Base-by-base conservation (phyloP, 225 moss, liverwort and hornwort genomes). In the Asterella californica region DNA sequence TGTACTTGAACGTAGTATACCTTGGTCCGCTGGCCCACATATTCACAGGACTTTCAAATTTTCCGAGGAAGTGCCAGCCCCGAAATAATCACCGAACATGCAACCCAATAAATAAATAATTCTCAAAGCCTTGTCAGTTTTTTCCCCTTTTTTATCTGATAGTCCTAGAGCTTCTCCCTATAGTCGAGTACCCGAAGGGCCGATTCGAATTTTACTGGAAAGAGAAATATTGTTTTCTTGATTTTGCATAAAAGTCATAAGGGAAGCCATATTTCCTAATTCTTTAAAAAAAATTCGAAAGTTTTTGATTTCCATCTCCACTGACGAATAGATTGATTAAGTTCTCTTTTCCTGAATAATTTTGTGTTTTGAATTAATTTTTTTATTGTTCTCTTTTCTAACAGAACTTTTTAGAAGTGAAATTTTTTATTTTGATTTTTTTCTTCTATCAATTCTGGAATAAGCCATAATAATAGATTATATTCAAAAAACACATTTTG, bases 201-300 rank as follows among this genome's bases (percentile, higher is more conserved):
- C n/a, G n/a, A n/a, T n/a, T n/a, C 59, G 25, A 6, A 65, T 65
- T 65, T 65, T 65, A 27, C 15, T 65, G 30, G 27, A 65, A 65
- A 65, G 17, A 65, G 30, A 65, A 65, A 65, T 65, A 27, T 9
- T 27, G 1, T 65, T 65, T 65, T 65, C 65, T 65, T 65, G n/a
- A 65, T 65, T 65, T 65, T 65, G 65, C 29, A 65, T 65, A 65
- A 65, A 65, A n/a, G n/a, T 65, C 29, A 65, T 65, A 65, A 65
- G 65, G 29, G n/a, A 65, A 65, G 65, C 65, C 65, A 65, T 65
- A 65, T 65, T 65, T 65, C 65, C 15, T 65, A 65, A 32, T 24
- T 19, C 29, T 65, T 65, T 65, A 32, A 65, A 65, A 65, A 11
- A 24, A 24, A 24, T 65, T 65, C 65, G 10, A 65, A 65, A 65